Percentiles rank a stretch among this genome's conserved stretches.
These are phyloP conservation scores for Alloteropsis semialata DNA, from an alignment of 176 grass and related monocot genomes.

Conservation along the genomic window DNA sequence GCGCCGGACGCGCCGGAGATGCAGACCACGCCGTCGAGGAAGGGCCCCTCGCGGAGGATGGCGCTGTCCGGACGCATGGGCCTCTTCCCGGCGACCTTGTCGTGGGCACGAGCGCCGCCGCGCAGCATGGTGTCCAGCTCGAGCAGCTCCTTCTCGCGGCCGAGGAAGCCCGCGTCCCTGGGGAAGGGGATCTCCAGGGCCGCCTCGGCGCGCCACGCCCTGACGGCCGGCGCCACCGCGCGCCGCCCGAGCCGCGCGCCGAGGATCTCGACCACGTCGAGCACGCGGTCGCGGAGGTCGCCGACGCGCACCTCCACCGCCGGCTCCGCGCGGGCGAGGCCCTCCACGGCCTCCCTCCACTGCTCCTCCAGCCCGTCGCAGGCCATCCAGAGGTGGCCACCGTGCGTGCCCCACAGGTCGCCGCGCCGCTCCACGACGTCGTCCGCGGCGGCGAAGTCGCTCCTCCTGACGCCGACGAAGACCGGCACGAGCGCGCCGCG, in stretches of 20 bases:
- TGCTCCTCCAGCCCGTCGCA: conserved; percentile 41
- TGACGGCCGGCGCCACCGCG: conserved; percentile 19
- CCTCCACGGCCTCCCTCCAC: conserved; percentile 37
- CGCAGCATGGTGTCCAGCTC: conserved; percentile 42
- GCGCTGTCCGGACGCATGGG: background rate
- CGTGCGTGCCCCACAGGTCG: conserved; percentile 43
- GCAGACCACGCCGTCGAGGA: conserved; percentile 37
- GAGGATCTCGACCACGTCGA: conserved; percentile 41
- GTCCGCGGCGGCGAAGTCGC: conserved; percentile 14
- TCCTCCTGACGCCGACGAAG: conserved; percentile 35
- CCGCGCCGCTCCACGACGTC: conserved; percentile 40
- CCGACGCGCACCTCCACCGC: conserved; percentile 21
- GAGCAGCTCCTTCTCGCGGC: conserved; percentile 44
- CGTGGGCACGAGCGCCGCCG: background rate
- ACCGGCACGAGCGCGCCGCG: conserved; percentile 42
- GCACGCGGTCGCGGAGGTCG: conserved; percentile 30
- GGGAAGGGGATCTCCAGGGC: conserved; percentile 43
- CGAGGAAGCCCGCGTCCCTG: conserved; percentile 42
- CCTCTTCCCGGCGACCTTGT: background rate
- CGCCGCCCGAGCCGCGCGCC: conserved; percentile 37
- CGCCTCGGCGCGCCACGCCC: conserved; percentile 26
- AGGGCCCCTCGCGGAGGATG: background rate
- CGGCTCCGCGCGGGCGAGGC: conserved; percentile 14
- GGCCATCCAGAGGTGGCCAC: conserved; percentile 38
- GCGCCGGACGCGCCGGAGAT: conserved; percentile 47